Evolutionary conservation across 1,284 basidiomycete genomes (phyloP).

Genomic region (Boletellus deceptivus): DNA sequence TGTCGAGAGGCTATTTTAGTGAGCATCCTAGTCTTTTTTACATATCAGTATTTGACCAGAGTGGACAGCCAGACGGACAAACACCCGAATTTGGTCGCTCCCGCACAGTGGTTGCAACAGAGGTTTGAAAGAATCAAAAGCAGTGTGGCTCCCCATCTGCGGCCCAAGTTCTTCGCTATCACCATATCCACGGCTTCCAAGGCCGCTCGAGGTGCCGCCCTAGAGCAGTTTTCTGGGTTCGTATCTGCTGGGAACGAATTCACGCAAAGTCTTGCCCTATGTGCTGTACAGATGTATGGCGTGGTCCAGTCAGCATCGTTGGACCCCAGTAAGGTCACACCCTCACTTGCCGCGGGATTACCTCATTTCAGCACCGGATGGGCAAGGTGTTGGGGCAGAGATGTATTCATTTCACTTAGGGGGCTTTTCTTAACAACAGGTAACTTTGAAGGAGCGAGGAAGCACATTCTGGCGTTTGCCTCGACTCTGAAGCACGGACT

Average conservation of each 20-base stretch:
- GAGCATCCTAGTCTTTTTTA: conserved; percentile 29
- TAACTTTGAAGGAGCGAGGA: conserved; percentile 80
- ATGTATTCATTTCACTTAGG: conserved; percentile 91
- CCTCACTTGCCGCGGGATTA: conserved; percentile 90
- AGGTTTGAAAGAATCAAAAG: conserved; percentile 78
- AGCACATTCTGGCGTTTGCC: conserved; percentile 87
- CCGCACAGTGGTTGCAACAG: conserved; percentile 81
- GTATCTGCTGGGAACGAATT: conserved; percentile 82
- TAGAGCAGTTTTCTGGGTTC: conserved; percentile 88
- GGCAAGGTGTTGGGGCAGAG: conserved; percentile 96
- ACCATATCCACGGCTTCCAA: conserved; percentile 90
- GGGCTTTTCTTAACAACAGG: conserved; percentile 93
- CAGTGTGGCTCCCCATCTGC: conserved; percentile 78
- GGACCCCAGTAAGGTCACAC: conserved; percentile 63
- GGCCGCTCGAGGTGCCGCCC: conserved; percentile 72
- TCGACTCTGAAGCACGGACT: conserved; percentile 86
- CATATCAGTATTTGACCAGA: conserved; percentile 4
- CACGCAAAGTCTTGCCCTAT: conserved; percentile 84
- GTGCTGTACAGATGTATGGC: conserved; percentile 90
- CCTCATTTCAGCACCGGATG: conserved; percentile 90
- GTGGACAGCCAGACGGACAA: conserved; percentile 58
- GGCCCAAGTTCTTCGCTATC: conserved; percentile 92
- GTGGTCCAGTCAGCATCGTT: conserved; percentile 86
- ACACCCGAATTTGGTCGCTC: conserved; percentile 67
- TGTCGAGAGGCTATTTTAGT: conserved; percentile 69